phyloP scores from a whole-genome alignment of 2,329 filamentous ascomycete species.

The Coleophoma eucalyptorum region DNA sequence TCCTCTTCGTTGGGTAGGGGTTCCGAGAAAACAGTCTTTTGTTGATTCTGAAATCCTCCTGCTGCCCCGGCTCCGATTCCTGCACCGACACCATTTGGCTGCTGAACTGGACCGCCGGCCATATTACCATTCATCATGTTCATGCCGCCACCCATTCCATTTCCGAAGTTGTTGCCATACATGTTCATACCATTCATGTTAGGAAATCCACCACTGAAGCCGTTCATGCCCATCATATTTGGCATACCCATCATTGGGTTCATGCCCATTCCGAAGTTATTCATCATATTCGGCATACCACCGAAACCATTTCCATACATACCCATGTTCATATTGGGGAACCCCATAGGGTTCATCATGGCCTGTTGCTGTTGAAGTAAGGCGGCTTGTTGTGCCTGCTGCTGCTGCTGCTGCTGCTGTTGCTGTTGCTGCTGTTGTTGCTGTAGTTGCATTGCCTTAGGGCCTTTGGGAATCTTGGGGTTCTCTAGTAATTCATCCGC shows the following conservation, averaged over 20 bases:
- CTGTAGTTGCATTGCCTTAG: conserved; percentile 58
- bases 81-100: conserved; percentile 17
- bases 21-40: conserved; percentile 40
- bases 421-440: conserved; percentile 31
- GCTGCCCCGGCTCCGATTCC: conserved; percentile 27
- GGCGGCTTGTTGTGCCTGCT: conserved; percentile 31
- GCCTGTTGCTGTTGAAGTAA: conserved; percentile 34
- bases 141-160: conserved; percentile 12
- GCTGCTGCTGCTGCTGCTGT: conserved; percentile 33
- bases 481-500: conserved; percentile 70
- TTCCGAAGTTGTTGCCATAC: conserved; percentile 21
- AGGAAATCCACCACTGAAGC: conserved; percentile 26
- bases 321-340: conserved; percentile 26
- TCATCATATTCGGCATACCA: conserved; percentile 30
- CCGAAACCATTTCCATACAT: conserved; percentile 20
- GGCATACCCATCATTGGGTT: conserved; percentile 38
- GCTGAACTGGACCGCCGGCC: conserved; percentile 15
- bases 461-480: conserved; percentile 60
- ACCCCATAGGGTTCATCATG: conserved; percentile 43
- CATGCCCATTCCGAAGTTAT: conserved; percentile 30
- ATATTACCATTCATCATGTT: conserved; percentile 26
- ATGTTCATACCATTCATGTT: conserved; percentile 41
- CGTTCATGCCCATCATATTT: conserved; percentile 29
- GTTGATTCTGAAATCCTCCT: conserved; percentile 51
- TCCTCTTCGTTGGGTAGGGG: conserved; percentile 66